Evolutionary conservation across 768 basidiomycete species (phyloP), one percentile per base, ranked within the genome.

Genomic region (Leccinum uliginosum): DNA sequence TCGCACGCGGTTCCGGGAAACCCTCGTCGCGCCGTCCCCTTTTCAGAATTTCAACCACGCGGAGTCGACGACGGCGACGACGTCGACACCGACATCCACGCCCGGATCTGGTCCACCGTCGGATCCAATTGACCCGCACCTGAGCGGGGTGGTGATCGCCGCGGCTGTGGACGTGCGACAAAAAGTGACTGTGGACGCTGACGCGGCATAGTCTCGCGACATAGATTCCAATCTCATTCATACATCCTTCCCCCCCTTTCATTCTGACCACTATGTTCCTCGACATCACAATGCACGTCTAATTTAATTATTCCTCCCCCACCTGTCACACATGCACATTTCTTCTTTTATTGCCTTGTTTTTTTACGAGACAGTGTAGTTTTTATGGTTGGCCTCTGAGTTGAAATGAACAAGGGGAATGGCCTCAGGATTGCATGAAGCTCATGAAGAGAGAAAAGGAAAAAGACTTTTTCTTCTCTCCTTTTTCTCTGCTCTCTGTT

Each of bases 1-100:
- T 61, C 83, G 86, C 21, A 82, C 82, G 9, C 83, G 86, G 47
- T 87, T 87, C 66, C 84, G 83, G 56, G 75, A 84, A 23, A 71
- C 84, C 2, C 75, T 87, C 49, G 76, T 78, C 17, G 84, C 79
- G 0, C 85, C 84, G 0, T 76, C 83, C 0, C 86, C 86, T 5
- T 87, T 87, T 71, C 72, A 66, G n/a, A 69, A 58, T 51, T 71
- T 71, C 51, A 70, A 65, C 40, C 57, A 66, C 6, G 47, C 60
- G 0, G 70, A 72, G 1, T 68, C 67, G 43, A 59, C 70, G 4
- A 71, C 70, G 26, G 70, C 67, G 6, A 67, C 70, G 29, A 65
- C 71, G 8, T 68, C 72, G 1, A 72, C 72, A 5, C 68, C 71
- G 14, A 72, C 71, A 14, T 73, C 72, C 17, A 72, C 72, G 1